A percentile compares a stretch with the other conserved stretches of the same genome.
Conservation (phyloP, 345 rosid genomes). For the Arabis alpina region DNA sequence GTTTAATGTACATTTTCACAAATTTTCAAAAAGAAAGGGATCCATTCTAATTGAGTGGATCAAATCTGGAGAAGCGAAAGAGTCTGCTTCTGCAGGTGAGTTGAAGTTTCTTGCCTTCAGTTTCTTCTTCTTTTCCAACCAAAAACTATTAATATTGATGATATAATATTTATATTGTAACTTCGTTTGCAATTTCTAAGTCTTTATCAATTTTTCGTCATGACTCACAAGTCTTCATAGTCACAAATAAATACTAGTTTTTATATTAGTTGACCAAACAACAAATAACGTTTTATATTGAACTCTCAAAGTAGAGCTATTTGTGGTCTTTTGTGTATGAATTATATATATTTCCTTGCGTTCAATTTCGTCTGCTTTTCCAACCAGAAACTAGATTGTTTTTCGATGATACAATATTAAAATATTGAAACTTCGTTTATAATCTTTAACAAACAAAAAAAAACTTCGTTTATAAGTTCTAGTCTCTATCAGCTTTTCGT, state of each 20-base stretch:
- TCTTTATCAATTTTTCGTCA: conserved; percentile 17
- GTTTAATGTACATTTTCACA: conserved; percentile 21
- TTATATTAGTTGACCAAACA: conserved; percentile 21
- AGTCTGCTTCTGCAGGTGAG: conserved; percentile 14
- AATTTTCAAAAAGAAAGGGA: not conserved
- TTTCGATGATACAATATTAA: too few relatives aligned
- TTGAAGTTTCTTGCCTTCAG: conserved; percentile 7
- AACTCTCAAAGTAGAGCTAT: conserved; percentile 6
- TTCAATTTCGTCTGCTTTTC: too few relatives aligned
- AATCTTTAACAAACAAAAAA: too few relatives aligned
- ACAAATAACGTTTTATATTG: not conserved
- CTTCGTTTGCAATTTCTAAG: conserved; percentile 37
- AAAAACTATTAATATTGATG: not conserved
- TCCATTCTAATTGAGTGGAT: conserved; percentile 7
- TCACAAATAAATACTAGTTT: conserved; percentile 20
- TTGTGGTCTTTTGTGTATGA: too few relatives aligned
- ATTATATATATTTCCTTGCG: too few relatives aligned
- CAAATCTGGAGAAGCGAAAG: conserved; percentile 23
- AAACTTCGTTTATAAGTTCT: too few relatives aligned
- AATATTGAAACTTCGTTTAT: too few relatives aligned
- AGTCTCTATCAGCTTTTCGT: too few relatives aligned
- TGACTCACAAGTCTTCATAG: conserved; percentile 10
- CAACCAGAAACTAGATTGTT: too few relatives aligned
- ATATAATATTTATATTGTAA: conserved; percentile 16
- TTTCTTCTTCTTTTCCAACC: conserved; percentile 13